phyloP scores from a whole-genome alignment of 768 basidiomycete genomes.

The Lentinula edodes region DNA sequence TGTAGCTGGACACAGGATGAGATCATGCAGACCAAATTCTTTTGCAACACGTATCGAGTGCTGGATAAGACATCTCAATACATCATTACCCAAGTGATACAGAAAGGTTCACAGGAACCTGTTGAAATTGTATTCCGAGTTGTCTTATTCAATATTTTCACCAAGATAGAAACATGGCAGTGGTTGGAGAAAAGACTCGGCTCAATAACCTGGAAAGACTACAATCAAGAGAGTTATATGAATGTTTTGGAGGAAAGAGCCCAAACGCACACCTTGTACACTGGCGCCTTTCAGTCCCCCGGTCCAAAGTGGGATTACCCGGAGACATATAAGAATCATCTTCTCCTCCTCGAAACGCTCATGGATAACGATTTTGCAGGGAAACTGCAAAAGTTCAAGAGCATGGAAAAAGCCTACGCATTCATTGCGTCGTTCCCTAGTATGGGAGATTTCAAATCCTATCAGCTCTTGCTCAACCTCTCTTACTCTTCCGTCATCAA shows the following conservation, averaged over 20 bases:
- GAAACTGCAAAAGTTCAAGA: slow-evolving; percentile 42
- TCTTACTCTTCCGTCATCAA: slow-evolving; percentile 53
- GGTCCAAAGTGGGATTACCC: slow-evolving; percentile 48
- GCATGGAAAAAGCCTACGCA: slow-evolving; percentile 61
- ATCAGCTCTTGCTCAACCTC: slow-evolving; percentile 59
- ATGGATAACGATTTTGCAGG: slow-evolving; percentile 53
- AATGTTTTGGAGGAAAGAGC: slow-evolving; percentile 39
- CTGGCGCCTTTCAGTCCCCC: slow-evolving; percentile 67
- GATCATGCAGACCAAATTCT: slow-evolving; percentile 49
- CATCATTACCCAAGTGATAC: slow-evolving; percentile 62
- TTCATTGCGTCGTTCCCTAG: slow-evolving; percentile 55
- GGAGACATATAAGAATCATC: slow-evolving; percentile 52
- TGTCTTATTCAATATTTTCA: slow-evolving; percentile 65
- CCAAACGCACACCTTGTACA: slow-evolving; percentile 47
- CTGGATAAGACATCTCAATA: slow-evolving; percentile 69
- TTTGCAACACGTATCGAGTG: slow-evolving; percentile 75
- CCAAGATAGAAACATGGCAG: slow-evolving; percentile 69
- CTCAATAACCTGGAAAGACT: slow-evolving; percentile 56
- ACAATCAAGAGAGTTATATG: slow-evolving; percentile 46
- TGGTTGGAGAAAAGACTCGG: slow-evolving; percentile 46
- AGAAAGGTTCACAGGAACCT: slow-evolving; percentile 55
- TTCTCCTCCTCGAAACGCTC: slow-evolving; percentile 51
- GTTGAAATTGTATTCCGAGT: slow-evolving; percentile 69
- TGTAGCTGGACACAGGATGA: slow-evolving; percentile 64
- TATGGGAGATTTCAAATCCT: slow-evolving; percentile 71